These are phyloP conservation scores for Fomitopsis betulina DNA, from an alignment of 1,284 basidiomycete genomes.

Conservation along the genomic window DNA sequence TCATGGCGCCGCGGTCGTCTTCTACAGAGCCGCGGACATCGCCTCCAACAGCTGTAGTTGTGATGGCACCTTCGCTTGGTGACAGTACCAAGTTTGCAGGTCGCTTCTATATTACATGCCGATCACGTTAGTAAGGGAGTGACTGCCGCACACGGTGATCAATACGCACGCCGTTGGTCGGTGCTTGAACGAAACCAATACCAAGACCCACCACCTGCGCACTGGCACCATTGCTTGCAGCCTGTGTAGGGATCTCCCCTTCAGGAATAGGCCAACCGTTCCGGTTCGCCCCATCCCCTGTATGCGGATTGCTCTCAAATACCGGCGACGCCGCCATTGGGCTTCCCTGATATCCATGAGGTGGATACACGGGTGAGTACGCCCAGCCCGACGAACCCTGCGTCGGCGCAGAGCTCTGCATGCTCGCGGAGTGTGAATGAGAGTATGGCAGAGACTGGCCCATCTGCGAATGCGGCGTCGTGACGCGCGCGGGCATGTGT, in stretches of 20 bases:
- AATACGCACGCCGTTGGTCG: constrained; percentile 7
- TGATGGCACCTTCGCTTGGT: constrained; percentile 55
- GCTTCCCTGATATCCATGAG: constrained; percentile 8
- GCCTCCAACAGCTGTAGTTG: constrained; percentile 30
- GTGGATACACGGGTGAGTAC: constrained; percentile 27
- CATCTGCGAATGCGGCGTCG: constrained; percentile 33
- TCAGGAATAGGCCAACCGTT: constrained; percentile 29
- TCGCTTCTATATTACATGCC: constrained; percentile 26
- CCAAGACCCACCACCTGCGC: constrained; percentile 15
- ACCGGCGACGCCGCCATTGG: constrained; percentile 22
- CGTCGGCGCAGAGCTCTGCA: constrained; percentile 34
- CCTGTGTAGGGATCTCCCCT: constrained; percentile 16
- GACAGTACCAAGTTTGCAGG: constrained; percentile 48
- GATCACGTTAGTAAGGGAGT: not conserved
- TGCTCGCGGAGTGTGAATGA: constrained; percentile 39
- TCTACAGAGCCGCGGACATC: constrained; percentile 29
- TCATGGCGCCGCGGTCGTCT: constrained; percentile 57
- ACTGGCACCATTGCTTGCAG: constrained; percentile 10
- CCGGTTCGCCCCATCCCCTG: constrained; percentile 23
- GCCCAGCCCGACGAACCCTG: constrained; percentile 29
- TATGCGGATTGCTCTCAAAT: constrained; percentile 37
- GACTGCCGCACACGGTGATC: too few relatives aligned
- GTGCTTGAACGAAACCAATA: constrained; percentile 13
- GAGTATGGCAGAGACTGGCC: constrained; percentile 36
- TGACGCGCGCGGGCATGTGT: constrained; percentile 21